phyloP scores from a whole-genome alignment of 345 rosid species.

The Melaleuca quinquenervia region DNA sequence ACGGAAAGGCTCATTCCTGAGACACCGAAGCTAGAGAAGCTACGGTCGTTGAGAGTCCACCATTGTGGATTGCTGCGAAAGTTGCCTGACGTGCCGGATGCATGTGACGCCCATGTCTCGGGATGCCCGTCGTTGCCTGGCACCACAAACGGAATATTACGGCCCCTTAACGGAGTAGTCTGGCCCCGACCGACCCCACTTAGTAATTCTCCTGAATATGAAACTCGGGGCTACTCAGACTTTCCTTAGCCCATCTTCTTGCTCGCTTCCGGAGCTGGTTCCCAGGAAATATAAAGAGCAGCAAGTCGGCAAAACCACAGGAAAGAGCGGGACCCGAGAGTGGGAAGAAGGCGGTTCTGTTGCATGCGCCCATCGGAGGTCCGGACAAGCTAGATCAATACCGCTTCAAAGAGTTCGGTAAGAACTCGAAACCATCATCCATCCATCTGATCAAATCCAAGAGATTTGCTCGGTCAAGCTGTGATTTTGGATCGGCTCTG shows the following conservation, averaged over 20 bases:
- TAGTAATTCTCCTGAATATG: neutral
- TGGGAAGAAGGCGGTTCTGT: neutral
- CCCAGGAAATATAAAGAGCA: neutral
- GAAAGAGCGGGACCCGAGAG: no score
- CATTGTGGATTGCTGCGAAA: neutral
- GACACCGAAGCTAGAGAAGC: neutral
- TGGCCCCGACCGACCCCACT: neutral
- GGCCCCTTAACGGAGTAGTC: no score
- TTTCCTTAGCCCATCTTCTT: neutral
- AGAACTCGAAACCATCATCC: no score
- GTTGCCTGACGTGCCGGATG: neutral
- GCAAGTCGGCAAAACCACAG: neutral
- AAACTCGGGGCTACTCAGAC: no score
- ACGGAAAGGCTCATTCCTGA: neutral
- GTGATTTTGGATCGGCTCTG: no score
- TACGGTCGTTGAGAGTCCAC: neutral
- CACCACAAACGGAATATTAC: no score
- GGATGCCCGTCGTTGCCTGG: neutral
- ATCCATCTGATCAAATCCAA: no score
- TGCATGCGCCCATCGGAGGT: no score
- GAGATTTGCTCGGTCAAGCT: no score
- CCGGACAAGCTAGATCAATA: no score
- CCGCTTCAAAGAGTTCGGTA: no score
- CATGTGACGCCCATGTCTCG: neutral
- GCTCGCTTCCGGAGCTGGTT: neutral